Evolutionary conservation across 768 basidiomycete species (phyloP), one percentile per base, ranked within the genome.

Genomic region (Trametes sanguinea): DNA sequence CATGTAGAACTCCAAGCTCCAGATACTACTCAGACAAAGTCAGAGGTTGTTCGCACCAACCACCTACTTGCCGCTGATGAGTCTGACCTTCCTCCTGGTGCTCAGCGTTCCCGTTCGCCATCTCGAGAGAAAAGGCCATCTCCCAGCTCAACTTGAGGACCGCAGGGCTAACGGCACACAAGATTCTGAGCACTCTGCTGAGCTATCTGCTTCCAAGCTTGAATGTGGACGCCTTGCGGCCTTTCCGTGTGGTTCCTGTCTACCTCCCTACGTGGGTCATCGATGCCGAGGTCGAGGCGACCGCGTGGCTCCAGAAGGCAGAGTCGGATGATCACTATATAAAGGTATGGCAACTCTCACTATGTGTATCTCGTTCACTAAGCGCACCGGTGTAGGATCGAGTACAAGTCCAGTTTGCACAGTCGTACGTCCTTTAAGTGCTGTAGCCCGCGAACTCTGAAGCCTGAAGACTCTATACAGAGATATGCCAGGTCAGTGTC

Each of bases 251-350:
- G 29, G 73, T 78, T 48, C 80, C 85, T 6, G 72, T 85, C 2
- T 89, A 88, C 68, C 82, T 86, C 54, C 87, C 87, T 3, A 80
- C 77, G 10, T 89, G 87, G 87, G 75, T 85, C 33, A 72, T 88
- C 33, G 83, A 84, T 64, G 83, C 78, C 8, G 82, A 86, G 68
- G 66, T 84, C 16, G 74, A 81, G 65, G 79, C 73, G 9, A 74
- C 74, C 5, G 60, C 61, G 27, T 73, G 65, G 74, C 72, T 64
- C 16, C 57, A 69, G 53, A 50, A 69, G 22, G 64, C 70, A 35
- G 70, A 55, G 22, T 33, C 50, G 50, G 67, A 52, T 32, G 45
- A 57, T 9, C 51, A 63, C 27, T 54, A 48, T 47, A 61, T 65
- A 32, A 72, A 76, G 62, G 72, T 76, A 55, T 54, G 76, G 71